Conservation (phyloP, 1,139 yeast species). For the Hemisphaericaspora subhashii region DNA sequence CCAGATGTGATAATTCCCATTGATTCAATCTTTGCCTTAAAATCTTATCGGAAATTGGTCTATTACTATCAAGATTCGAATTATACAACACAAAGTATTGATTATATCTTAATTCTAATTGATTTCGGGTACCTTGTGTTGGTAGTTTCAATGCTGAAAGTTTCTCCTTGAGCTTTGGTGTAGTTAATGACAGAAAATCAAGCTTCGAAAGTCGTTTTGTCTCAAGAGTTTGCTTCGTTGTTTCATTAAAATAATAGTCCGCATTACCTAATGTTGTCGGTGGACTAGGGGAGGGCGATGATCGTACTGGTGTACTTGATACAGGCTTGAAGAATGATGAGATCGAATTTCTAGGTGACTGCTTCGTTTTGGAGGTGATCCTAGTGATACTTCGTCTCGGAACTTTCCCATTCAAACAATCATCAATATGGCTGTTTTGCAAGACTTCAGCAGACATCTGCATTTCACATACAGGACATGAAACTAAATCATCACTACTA, state of each 20-base stretch:
- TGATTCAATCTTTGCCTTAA: constrained; percentile 56
- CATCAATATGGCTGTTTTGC: constrained; percentile 70
- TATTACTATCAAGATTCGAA: constrained; percentile 76
- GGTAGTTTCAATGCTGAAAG: constrained; percentile 57
- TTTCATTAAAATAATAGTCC: constrained; percentile 34
- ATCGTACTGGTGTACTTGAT: constrained; percentile 5
- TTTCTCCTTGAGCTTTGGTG: constrained; percentile 62
- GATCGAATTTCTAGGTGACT: constrained; percentile 18
- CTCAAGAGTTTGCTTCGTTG: constrained; percentile 26
- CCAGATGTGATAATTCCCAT: constrained; percentile 65
- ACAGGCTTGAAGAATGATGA: constrained; percentile 35
- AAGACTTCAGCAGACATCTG: constrained; percentile 56
- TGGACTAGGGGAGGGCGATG: constrained; percentile 6
- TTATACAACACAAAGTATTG: constrained; percentile 82
- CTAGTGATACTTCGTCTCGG: constrained; percentile 3
- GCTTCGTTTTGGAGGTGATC: constrained; percentile 7
- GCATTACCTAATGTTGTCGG: constrained; percentile 20
- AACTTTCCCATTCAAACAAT: constrained; percentile 49
- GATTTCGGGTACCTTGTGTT: constrained; percentile 59
- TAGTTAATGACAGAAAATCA: constrained; percentile 60
- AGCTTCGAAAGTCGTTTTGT: constrained; percentile 52
- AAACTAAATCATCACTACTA: constrained; percentile 31
- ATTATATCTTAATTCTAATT: constrained; percentile 68
- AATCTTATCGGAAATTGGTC: constrained; percentile 59
- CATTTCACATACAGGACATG: constrained; percentile 72